phyloP scores from a whole-genome alignment of 2,329 filamentous ascomycete species.

The Proliferodiscus dingleyae region DNA sequence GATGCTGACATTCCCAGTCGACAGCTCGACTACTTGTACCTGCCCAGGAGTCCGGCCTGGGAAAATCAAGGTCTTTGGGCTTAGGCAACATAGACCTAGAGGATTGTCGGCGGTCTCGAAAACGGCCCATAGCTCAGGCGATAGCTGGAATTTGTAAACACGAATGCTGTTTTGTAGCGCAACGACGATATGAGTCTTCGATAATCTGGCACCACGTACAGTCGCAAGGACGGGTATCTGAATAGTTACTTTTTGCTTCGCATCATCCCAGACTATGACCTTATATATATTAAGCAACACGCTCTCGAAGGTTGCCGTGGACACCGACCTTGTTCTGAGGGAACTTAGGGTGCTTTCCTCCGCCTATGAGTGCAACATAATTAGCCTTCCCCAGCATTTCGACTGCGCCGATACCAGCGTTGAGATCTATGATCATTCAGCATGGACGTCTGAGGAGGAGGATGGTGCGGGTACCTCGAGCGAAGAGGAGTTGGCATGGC shows the following conservation, averaged over 20 bases:
- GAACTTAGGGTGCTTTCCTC: slow-evolving; percentile 79
- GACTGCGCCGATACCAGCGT: slow-evolving; percentile 74
- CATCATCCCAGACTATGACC: slow-evolving; percentile 89
- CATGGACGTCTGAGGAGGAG: not conserved
- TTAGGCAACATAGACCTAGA: slow-evolving; percentile 73
- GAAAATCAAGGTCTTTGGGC: slow-evolving; percentile 69
- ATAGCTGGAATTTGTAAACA: slow-evolving; percentile 73
- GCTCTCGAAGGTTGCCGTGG: not conserved
- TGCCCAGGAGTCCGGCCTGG: slow-evolving; percentile 85
- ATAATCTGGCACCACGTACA: slow-evolving; percentile 74
- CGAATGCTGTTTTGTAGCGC: slow-evolving; percentile 77
- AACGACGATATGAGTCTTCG: slow-evolving; percentile 70
- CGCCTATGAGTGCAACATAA: slow-evolving; percentile 84
- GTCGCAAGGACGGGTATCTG: slow-evolving; percentile 75
- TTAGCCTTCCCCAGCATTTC: slow-evolving; percentile 85
- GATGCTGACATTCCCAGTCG: slow-evolving; percentile 80
- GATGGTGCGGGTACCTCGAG: slow-evolving; percentile 42
- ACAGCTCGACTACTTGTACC: slow-evolving; percentile 78
- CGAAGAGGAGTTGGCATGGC: slow-evolving; percentile 64
- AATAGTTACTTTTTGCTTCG: slow-evolving; percentile 68
- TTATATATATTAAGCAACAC: slow-evolving; percentile 31
- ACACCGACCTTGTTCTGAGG: slow-evolving; percentile 70
- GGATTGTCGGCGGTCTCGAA: slow-evolving; percentile 87
- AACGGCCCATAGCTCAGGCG: slow-evolving; percentile 62
- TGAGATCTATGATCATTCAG: slow-evolving; percentile 55